Conservation (phyloP, 1,284 basidiomycete genomes). For the Tilletia setariae region DNA sequence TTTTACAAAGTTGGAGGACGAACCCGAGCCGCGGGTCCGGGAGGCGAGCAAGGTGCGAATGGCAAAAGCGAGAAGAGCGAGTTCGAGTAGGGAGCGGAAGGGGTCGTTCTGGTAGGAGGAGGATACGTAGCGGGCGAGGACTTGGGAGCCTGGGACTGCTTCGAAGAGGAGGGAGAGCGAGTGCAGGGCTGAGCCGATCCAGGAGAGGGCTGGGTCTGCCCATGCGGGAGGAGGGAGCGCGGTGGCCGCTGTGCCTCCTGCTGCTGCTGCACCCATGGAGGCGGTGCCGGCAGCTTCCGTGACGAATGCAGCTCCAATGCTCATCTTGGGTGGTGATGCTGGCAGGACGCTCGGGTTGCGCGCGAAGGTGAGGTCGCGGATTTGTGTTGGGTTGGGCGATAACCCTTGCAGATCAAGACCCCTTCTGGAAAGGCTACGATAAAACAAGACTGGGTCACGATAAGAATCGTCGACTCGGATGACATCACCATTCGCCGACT, state of each 20-base stretch:
- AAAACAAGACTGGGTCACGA: no score
- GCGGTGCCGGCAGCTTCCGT: no score
- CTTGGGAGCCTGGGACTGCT: constrained; percentile 77
- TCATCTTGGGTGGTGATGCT: no score
- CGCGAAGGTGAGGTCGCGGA: no score
- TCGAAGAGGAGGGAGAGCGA: constrained; percentile 36
- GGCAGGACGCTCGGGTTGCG: no score
- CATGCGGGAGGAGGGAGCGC: neutral
- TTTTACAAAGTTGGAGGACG: constrained; percentile 81
- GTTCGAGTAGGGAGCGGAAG: constrained; percentile 81
- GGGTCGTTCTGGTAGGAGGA: constrained; percentile 72
- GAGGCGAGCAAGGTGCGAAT: constrained; percentile 84
- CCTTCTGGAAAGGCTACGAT: no score
- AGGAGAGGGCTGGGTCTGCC: constrained; percentile 8
- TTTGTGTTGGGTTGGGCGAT: no score
- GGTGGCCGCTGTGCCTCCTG: neutral
- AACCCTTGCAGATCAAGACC: no score
- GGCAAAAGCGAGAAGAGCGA: constrained; percentile 77
- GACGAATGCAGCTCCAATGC: no score
- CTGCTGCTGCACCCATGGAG: no score
- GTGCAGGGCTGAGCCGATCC: constrained; percentile 3
- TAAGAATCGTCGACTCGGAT: no score
- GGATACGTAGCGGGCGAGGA: constrained; percentile 84
- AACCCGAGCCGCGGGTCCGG: constrained; percentile 78
- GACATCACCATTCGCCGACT: no score